These are phyloP conservation scores for Panicum virgatum DNA, from an alignment of 202 grass and related monocot genomes.

Conservation along the genomic window DNA sequence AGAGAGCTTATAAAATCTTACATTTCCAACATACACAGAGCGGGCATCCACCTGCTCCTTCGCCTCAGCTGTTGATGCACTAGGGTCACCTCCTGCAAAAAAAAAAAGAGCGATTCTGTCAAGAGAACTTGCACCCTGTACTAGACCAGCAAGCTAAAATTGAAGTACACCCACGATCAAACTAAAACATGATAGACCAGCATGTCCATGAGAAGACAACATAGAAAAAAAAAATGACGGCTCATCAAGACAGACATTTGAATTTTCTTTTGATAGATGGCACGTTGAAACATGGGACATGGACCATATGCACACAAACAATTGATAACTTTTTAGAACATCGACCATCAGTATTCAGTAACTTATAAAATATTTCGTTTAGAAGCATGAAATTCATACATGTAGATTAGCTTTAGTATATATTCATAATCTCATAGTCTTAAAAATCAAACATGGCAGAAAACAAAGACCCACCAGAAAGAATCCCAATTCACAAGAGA, in stretches of 20 bases:
- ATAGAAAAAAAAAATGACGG: neutral
- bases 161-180: neutral
- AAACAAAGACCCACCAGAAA: neutral
- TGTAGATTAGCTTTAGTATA: neutral
- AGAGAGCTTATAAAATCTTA: slow-evolving; percentile 50
- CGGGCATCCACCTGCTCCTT: slow-evolving; percentile 93
- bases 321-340: neutral
- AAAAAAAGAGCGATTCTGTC: slow-evolving; percentile 9
- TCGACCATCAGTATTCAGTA: neutral
- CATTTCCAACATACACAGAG: slow-evolving; percentile 97
- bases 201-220: neutral
- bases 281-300: neutral
- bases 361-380: neutral
- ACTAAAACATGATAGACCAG: neutral
- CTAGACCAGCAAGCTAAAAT: neutral
- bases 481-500: neutral
- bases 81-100: slow-evolving; percentile 59
- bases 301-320: neutral
- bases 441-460: neutral
- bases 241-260: neutral
- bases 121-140: slow-evolving; percentile 15
- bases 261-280: neutral
- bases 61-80: slow-evolving; percentile 57
- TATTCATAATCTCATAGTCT: neutral
- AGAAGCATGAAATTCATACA: neutral